phyloP scores from a whole-genome alignment of 2,329 filamentous ascomycete genomes.

The Lecanicillium sp. region DNA sequence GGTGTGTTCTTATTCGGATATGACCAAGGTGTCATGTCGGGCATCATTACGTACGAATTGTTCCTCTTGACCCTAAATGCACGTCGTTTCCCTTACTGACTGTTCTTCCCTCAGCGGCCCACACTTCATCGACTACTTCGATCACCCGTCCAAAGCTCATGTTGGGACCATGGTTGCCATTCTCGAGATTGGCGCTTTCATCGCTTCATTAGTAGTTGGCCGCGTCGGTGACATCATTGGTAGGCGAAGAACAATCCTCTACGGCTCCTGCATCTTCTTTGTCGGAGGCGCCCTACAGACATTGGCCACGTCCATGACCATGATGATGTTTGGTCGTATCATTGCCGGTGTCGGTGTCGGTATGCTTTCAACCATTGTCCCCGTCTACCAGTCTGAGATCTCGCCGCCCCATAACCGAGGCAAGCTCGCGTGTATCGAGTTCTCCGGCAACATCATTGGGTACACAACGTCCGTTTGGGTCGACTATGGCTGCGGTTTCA shows the following conservation, averaged over 20 bases:
- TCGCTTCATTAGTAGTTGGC: conserved; percentile 80
- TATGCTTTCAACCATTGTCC: conserved; percentile 84
- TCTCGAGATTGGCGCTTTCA: conserved; percentile 85
- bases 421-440: conserved; percentile 94
- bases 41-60: conserved; percentile 53
- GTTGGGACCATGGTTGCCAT: conserved; percentile 98
- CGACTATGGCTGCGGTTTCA: conserved; percentile 93
- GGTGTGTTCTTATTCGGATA: conserved; percentile 87
- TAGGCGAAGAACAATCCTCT: conserved; percentile 81
- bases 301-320: conserved; percentile 71
- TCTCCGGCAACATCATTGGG: conserved; percentile 92
- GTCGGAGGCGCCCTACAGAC: conserved; percentile 79
- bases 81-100: conserved; percentile 7
- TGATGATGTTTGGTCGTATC: conserved; percentile 82
- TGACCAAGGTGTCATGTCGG: conserved; percentile 85
- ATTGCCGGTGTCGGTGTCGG: conserved; percentile 82
- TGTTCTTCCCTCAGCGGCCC: conserved; percentile 53
- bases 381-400: conserved; percentile 90
- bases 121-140: conserved; percentile 87
- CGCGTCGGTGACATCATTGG: conserved; percentile 88
- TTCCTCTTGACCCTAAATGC: not conserved
- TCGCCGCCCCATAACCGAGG: conserved; percentile 94
- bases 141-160: conserved; percentile 77
- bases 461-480: conserved; percentile 98
- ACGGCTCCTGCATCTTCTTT: conserved; percentile 84